Evolutionary conservation across 441 rosid genomes (phyloP).

Genomic region (Corymbia citriodora): DNA sequence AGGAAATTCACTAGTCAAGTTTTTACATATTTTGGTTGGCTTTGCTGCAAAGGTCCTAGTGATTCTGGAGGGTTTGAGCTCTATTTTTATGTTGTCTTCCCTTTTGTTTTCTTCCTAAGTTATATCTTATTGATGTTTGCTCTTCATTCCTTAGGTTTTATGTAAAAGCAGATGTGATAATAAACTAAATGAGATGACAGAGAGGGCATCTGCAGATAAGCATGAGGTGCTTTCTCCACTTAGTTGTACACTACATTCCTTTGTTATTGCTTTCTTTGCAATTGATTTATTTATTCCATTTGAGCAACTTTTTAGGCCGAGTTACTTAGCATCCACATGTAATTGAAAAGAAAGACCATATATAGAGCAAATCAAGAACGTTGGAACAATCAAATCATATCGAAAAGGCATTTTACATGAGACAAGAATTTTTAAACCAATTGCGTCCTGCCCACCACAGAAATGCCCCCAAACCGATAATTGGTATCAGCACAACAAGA

Average conservation of each 20-base stretch:
- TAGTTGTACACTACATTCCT: neutral
- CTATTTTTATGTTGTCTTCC: neutral
- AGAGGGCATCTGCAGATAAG: slow-evolving; percentile 89
- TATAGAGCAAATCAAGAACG: too few relatives aligned
- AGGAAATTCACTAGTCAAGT: neutral
- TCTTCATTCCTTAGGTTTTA: slow-evolving; percentile 47
- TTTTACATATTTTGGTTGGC: neutral
- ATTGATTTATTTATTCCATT: slow-evolving; percentile 7
- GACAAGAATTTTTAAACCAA: too few relatives aligned
- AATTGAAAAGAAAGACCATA: too few relatives aligned
- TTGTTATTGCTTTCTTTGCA: neutral
- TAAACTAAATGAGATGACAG: slow-evolving; percentile 86
- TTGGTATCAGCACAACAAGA: too few relatives aligned
- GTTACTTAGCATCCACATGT: slow-evolving; percentile 35
- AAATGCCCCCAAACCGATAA: too few relatives aligned
- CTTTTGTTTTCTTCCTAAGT: neutral
- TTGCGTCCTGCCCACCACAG: too few relatives aligned
- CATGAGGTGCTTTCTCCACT: slow-evolving; percentile 58
- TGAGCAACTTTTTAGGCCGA: slow-evolving; percentile 61
- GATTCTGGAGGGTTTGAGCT: neutral
- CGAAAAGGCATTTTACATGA: too few relatives aligned
- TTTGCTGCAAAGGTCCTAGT: neutral
- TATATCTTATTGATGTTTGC: neutral
- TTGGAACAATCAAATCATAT: too few relatives aligned
- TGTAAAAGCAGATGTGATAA: slow-evolving; percentile 95